phyloP scores from a whole-genome alignment of 106 monocot species.

The Posidonia australis region DNA sequence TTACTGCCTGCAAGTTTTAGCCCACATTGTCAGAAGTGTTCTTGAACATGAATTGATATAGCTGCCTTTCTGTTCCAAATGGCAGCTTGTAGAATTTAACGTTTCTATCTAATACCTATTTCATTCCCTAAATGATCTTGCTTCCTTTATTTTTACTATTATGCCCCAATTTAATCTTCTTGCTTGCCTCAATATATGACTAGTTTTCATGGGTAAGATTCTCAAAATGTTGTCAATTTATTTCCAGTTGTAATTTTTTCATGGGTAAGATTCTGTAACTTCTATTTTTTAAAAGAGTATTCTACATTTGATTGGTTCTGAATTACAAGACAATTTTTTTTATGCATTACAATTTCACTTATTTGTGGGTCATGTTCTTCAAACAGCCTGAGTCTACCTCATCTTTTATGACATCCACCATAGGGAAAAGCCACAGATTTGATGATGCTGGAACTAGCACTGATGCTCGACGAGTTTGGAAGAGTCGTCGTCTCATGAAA shows the following conservation, averaged over 20 bases:
- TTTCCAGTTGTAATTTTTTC: background rate
- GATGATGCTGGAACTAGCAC: conserved; percentile 9
- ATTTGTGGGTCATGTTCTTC: conserved; percentile 4
- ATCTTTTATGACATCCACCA: conserved; percentile 14
- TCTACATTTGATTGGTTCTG: background rate
- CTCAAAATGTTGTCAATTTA: background rate
- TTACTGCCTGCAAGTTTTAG: too few relatives aligned
- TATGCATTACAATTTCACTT: background rate
- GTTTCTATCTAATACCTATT: too few relatives aligned
- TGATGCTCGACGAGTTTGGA: conserved; percentile 13
- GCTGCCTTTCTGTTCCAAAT: too few relatives aligned
- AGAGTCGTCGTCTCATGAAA: conserved; percentile 26
- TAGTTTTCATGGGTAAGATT: too few relatives aligned
- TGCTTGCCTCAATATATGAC: too few relatives aligned
- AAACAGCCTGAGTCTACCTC: conserved; percentile 21
- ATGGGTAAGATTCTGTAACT: background rate
- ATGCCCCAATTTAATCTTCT: too few relatives aligned
- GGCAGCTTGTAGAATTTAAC: too few relatives aligned
- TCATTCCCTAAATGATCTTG: too few relatives aligned
- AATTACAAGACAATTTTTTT: background rate
- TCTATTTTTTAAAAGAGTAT: background rate
- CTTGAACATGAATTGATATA: too few relatives aligned
- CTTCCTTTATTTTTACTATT: too few relatives aligned
- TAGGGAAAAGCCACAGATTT: conserved; percentile 12
- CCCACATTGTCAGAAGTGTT: too few relatives aligned